A percentile compares a stretch with the other conserved stretches of the same genome.
Conservation (phyloP, 1,284 basidiomycete genomes). For the Rhodotorula sp. region DNA sequence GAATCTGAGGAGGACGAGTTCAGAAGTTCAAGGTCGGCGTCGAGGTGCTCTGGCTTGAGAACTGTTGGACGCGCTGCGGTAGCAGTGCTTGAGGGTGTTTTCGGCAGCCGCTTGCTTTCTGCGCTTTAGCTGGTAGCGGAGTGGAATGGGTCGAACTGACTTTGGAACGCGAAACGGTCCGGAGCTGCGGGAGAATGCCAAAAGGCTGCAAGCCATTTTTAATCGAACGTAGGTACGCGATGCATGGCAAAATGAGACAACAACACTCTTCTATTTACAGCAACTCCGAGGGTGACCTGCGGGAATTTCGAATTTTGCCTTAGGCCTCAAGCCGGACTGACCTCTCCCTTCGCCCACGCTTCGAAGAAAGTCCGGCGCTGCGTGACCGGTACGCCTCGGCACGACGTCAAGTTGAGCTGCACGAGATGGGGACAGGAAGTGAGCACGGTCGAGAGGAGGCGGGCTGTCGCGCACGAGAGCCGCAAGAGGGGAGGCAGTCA, state of each 20-base stretch:
- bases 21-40: neutral
- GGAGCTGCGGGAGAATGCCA: too few species aligned
- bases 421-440: slow-evolving; percentile 25
- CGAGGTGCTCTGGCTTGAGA: too few species aligned
- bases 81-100: too few species aligned
- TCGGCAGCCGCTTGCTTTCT: too few species aligned
- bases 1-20: too few species aligned
- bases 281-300: neutral
- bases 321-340: neutral
- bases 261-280: neutral
- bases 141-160: neutral
- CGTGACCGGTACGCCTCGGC: slow-evolving; percentile 36
- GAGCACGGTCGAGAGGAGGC: slow-evolving; percentile 27
- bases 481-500: neutral
- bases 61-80: neutral
- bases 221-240: neutral
- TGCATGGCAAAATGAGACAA: neutral
- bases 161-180: too few species aligned
- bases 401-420: slow-evolving; percentile 38
- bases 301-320: too few species aligned
- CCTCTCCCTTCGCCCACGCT: slow-evolving; percentile 29
- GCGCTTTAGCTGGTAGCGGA: neutral
- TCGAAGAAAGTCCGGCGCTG: slow-evolving; percentile 40
- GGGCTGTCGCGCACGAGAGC: slow-evolving; percentile 9
- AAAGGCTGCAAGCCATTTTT: neutral